Conservation (phyloP, 1,139 yeast species). For the Geotrichum reessii region DNA sequence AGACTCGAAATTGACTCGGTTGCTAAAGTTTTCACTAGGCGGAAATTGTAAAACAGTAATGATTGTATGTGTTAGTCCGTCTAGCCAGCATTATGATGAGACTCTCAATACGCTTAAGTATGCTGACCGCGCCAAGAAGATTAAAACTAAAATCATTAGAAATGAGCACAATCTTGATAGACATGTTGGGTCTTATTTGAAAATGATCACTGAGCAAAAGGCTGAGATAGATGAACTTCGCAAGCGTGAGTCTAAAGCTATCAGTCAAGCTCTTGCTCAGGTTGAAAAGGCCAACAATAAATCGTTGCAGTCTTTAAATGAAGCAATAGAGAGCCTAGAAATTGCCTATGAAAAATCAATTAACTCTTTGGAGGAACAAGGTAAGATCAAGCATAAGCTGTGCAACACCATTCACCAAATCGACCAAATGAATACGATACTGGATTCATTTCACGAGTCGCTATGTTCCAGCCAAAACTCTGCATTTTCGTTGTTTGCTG, state of each 20-base stretch:
- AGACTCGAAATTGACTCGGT: constrained; percentile 80
- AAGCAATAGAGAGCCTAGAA: constrained; percentile 25
- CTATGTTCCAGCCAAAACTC: background rate
- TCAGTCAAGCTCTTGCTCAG: constrained; percentile 33
- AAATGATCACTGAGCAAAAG: constrained; percentile 79
- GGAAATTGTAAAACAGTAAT: constrained; percentile 92
- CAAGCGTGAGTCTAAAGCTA: constrained; percentile 45
- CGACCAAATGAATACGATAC: constrained; percentile 20
- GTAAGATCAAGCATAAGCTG: constrained; percentile 22
- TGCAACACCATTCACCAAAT: constrained; percentile 23
- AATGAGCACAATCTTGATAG: constrained; percentile 74
- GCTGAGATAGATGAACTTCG: constrained; percentile 69
- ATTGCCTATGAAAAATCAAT: constrained; percentile 20
- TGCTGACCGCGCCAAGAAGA: constrained; percentile 86
- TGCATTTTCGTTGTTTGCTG: background rate
- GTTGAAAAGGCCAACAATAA: constrained; percentile 20
- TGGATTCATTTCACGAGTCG: background rate
- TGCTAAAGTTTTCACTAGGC: constrained; percentile 84
- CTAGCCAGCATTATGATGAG: constrained; percentile 81
- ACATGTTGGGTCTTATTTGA: constrained; percentile 81
- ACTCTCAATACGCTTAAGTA: constrained; percentile 84
- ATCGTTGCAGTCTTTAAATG: constrained; percentile 23
- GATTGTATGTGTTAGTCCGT: constrained; percentile 92
- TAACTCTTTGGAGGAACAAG: background rate
- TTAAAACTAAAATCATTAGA: constrained; percentile 71